Conservation (phyloP, 2,329 filamentous ascomycete genomes). For the Botrytis hyacinthi region DNA sequence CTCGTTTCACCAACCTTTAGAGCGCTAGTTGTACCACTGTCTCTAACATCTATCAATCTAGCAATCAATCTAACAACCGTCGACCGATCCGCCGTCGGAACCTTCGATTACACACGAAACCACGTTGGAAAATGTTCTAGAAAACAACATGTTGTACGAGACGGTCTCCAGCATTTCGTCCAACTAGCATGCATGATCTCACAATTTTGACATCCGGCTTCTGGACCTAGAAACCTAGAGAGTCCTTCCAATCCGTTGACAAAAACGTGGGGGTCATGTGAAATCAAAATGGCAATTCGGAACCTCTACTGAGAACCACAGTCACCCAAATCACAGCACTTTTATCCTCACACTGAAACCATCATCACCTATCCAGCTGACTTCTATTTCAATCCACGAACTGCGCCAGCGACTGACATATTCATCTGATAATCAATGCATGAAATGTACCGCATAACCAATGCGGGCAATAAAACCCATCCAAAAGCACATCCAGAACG, state of each 20-base stretch:
- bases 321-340: neutral
- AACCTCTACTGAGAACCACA: neutral
- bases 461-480: neutral
- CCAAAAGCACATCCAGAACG: neutral
- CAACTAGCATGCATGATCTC: neutral
- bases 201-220: neutral
- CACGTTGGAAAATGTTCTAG: constrained; percentile 4
- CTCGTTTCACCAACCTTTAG: constrained; percentile 1
- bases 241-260: neutral
- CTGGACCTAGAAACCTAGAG: neutral
- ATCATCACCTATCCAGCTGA: neutral
- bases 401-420: neutral
- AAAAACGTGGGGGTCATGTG: neutral
- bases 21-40: neutral
- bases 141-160: constrained; percentile 6
- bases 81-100: neutral
- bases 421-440: constrained; percentile 8
- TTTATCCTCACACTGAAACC: too few species aligned
- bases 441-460: neutral
- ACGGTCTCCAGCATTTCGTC: neutral
- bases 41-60: neutral
- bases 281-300: neutral
- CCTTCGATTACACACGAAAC: constrained; percentile 8
- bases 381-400: neutral
- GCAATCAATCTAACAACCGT: neutral